Conservation (phyloP, 2,329 filamentous ascomycete species). For the Orbilia oligospora region DNA sequence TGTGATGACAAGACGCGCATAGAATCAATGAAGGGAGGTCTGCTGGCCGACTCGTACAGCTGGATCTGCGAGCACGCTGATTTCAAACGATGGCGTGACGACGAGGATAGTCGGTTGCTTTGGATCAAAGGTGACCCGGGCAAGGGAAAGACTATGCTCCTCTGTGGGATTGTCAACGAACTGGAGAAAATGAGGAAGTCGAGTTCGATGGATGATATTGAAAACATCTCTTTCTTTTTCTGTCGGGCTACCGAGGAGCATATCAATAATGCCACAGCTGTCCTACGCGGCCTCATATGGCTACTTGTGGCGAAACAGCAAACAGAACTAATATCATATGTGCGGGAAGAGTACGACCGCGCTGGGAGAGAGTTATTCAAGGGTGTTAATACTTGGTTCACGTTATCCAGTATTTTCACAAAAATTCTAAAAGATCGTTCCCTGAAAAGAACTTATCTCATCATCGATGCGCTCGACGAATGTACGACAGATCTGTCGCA, state of each 20-base stretch:
- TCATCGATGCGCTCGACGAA: constrained; percentile 71
- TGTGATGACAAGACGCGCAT: constrained; percentile 66
- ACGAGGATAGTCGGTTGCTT: constrained; percentile 63
- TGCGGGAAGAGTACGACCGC: constrained; percentile 66
- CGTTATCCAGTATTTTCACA: constrained; percentile 66
- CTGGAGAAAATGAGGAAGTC: neutral
- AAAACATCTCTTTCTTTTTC: constrained; percentile 65
- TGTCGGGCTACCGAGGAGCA: constrained; percentile 65
- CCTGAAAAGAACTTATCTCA: constrained; percentile 65
- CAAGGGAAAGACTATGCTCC: constrained; percentile 69
- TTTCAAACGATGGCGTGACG: constrained; percentile 64
- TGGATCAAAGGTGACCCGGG: constrained; percentile 68
- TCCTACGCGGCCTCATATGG: constrained; percentile 66
- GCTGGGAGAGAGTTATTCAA: constrained; percentile 66
- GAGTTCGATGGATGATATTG: no score
- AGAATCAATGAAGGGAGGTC: constrained; percentile 66
- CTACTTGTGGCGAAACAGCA: constrained; percentile 40
- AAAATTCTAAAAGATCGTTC: constrained; percentile 67
- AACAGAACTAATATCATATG: constrained; percentile 65
- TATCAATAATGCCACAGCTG: constrained; percentile 65
- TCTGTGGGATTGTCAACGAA: constrained; percentile 67
- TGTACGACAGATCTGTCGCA: constrained; percentile 64
- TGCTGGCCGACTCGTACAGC: constrained; percentile 65
- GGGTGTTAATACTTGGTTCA: constrained; percentile 66
- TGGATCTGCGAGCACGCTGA: constrained; percentile 66